phyloP scores from a whole-genome alignment of 108 stramenopile species.

The Fragilaria crotonensis region DNA sequence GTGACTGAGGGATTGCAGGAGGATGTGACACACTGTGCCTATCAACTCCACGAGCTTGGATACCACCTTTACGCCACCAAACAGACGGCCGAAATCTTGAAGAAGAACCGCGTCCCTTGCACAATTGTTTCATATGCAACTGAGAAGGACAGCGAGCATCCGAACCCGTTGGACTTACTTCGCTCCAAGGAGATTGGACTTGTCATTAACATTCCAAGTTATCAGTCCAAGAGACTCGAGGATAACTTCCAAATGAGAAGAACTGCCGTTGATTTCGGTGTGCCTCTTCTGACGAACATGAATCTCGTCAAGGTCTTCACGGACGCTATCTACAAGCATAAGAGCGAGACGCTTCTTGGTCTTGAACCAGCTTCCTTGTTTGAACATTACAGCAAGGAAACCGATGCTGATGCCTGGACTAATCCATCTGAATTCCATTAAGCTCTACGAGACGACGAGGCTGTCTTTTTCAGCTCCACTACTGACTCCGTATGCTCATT shows the following conservation, averaged over 20 bases:
- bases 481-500: no score
- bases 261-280: conserved; percentile 92
- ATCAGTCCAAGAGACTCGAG: conserved; percentile 73
- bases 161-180: conserved; percentile 74
- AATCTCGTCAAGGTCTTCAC: conserved; percentile 85
- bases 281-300: conserved; percentile 93
- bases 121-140: conserved; percentile 79
- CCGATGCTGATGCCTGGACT: conserved; percentile 69
- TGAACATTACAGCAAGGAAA: conserved; percentile 69
- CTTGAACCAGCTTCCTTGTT: conserved; percentile 65
- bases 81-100: conserved; percentile 74
- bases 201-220: conserved; percentile 92
- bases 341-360: conserved; percentile 47
- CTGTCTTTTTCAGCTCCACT: no score
- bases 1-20: conserved; percentile 79
- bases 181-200: conserved; percentile 76
- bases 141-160: conserved; percentile 39
- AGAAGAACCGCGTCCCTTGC: conserved; percentile 81
- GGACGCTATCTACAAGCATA: conserved; percentile 60
- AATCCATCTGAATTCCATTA: conserved; percentile 71
- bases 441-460: no score
- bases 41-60: conserved; percentile 82
- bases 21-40: conserved; percentile 80
- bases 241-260: conserved; percentile 93
- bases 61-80: conserved; percentile 89